A percentile compares a stretch with the other conserved stretches of the same genome.
Evolutionary conservation across 1,284 basidiomycete genomes (phyloP).

Genomic region (Ustilago nuda): DNA sequence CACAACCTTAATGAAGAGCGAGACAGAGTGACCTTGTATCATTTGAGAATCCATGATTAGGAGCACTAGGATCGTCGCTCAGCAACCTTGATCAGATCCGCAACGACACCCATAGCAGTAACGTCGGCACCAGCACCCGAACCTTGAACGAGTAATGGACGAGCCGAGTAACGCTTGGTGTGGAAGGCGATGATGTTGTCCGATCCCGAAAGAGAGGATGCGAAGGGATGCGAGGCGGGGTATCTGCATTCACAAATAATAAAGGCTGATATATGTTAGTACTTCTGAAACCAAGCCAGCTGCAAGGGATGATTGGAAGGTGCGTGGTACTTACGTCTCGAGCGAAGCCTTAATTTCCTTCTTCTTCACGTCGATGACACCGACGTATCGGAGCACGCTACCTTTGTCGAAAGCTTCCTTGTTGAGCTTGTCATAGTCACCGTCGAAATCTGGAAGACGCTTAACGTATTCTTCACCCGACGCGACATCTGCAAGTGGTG

Average conservation of each 20-base stretch:
- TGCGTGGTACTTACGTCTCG: conserved; percentile 71
- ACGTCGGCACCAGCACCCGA: conserved; percentile 96
- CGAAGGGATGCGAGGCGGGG: conserved; percentile 88
- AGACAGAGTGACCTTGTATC: background rate
- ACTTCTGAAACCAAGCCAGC: too few relatives aligned
- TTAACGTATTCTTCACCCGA: conserved; percentile 77
- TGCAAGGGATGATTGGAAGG: background rate
- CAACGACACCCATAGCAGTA: conserved; percentile 95
- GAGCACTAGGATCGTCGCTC: conserved; percentile 58
- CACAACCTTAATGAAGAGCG: too few relatives aligned
- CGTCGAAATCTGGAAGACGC: conserved; percentile 85
- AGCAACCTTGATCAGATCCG: conserved; percentile 74
- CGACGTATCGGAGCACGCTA: conserved; percentile 90
- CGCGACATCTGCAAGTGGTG: conserved; percentile 76
- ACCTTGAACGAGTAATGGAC: conserved; percentile 88
- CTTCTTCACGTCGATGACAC: conserved; percentile 85
- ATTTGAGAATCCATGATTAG: background rate
- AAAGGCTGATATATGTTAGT: too few relatives aligned
- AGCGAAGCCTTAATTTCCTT: conserved; percentile 85
- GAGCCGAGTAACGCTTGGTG: conserved; percentile 79
- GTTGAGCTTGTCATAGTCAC: conserved; percentile 80
- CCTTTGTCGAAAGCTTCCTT: conserved; percentile 81
- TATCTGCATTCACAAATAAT: conserved; percentile 70
- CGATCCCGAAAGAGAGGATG: conserved; percentile 91
- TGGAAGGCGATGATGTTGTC: conserved; percentile 99